phyloP scores from a whole-genome alignment of 2,329 filamentous ascomycete species.

The Furcasterigmium furcatum region DNA sequence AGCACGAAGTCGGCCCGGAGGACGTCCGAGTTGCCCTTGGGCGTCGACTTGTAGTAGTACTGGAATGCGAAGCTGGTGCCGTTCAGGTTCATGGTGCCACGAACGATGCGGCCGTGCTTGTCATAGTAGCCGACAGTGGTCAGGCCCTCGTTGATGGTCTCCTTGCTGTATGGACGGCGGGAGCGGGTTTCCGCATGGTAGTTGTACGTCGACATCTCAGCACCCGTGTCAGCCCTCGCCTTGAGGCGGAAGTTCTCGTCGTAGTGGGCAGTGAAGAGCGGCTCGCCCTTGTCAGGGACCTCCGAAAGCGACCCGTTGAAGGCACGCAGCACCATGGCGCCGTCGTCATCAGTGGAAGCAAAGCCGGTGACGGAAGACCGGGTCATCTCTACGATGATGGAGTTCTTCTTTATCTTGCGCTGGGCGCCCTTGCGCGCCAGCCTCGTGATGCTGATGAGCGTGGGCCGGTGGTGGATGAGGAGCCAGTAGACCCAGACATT shows the following conservation, averaged over 20 bases:
- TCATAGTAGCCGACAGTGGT: conserved; percentile 27
- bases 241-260: conserved; percentile 21
- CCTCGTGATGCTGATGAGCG: conserved; percentile 24
- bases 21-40: conserved; percentile 25
- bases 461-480: conserved; percentile 26
- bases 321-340: conserved; percentile 20
- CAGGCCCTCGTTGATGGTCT: conserved; percentile 15
- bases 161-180: conserved; percentile 21
- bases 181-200: conserved; percentile 14
- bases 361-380: conserved; percentile 28
- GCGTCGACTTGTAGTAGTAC: conserved; percentile 29
- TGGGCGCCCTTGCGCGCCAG: conserved; percentile 26
- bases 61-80: conserved; percentile 24
- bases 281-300: conserved; percentile 13
- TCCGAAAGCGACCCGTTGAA: conserved; percentile 20
- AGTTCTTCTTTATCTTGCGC: conserved; percentile 20
- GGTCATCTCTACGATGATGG: conserved; percentile 23
- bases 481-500: conserved; percentile 26
- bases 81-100: conserved; percentile 22
- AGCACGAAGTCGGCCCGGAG: conserved; percentile 25
- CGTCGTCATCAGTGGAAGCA: conserved; percentile 17
- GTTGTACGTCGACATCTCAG: conserved; percentile 19
- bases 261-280: conserved; percentile 21
- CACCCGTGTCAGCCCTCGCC: conserved; percentile 16
- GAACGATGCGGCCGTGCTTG: conserved; percentile 25